A percentile compares a stretch with the other conserved stretches of the same genome.
These are phyloP conservation scores for Termitomyces sp. DNA, from an alignment of 768 basidiomycete genomes.

Conservation along the genomic window DNA sequence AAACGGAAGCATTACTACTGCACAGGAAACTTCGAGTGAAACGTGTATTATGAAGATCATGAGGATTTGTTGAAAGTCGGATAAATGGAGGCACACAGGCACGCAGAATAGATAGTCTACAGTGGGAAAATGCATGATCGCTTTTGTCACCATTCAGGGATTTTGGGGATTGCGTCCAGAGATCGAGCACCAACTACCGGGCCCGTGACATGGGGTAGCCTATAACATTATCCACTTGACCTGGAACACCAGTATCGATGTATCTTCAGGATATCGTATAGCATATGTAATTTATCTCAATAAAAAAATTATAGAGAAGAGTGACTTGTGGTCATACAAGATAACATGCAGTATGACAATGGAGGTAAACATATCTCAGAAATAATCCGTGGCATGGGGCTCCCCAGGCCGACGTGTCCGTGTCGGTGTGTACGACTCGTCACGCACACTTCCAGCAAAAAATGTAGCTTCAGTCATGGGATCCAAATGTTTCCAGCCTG, in stretches of 20 bases:
- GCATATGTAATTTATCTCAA: neutral
- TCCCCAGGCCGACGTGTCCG: constrained; percentile 17
- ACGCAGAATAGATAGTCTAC: neutral
- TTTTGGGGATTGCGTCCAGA: too few relatives aligned
- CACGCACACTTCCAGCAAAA: constrained; percentile 28
- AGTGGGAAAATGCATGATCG: neutral
- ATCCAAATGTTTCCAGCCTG: constrained; percentile 20
- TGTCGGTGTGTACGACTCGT: constrained; percentile 26
- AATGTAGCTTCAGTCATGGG: constrained; percentile 22
- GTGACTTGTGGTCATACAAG: neutral
- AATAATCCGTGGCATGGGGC: constrained; percentile 21
- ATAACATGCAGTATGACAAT: neutral
- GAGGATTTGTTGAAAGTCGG: too few relatives aligned
- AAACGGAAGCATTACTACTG: neutral
- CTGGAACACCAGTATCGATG: neutral
- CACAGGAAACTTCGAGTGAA: neutral
- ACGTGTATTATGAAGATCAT: neutral
- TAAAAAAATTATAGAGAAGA: neutral
- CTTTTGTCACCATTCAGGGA: neutral
- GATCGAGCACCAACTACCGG: neutral
- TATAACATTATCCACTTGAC: neutral
- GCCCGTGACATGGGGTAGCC: neutral
- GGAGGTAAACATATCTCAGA: constrained; percentile 13
- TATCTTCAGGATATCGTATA: neutral
- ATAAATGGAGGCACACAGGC: neutral